Conservation (phyloP, 805 yeast species). For the Ogataea ramenticola region DNA sequence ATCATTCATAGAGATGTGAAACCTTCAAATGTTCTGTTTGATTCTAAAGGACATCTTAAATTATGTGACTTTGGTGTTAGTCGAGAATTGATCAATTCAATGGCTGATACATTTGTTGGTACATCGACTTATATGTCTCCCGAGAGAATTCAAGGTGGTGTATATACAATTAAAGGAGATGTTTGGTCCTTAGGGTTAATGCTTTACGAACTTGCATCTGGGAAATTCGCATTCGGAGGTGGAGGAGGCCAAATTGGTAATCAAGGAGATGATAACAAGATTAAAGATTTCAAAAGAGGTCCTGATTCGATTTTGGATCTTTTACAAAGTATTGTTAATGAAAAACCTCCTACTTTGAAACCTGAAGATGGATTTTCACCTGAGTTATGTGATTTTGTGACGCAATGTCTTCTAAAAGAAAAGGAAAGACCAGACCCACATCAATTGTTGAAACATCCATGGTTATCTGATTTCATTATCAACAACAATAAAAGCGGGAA, state of each 20-base stretch:
- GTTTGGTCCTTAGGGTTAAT: constrained; percentile 95
- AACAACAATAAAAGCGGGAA: constrained; percentile 29
- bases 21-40: constrained; percentile 88
- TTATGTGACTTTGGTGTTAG: constrained; percentile 96
- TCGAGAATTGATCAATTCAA: constrained; percentile 83
- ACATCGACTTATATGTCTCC: constrained; percentile 98
- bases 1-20: constrained; percentile 95
- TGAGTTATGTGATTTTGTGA: constrained; percentile 60
- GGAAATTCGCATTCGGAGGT: constrained; percentile 70
- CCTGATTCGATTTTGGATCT: constrained; percentile 89
- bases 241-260: constrained; percentile 28
- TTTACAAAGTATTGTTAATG: constrained; percentile 88
- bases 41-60: constrained; percentile 80
- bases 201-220: constrained; percentile 83
- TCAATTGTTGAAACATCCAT: constrained; percentile 45
- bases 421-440: constrained; percentile 69
- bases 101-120: constrained; percentile 97
- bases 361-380: constrained; percentile 37
- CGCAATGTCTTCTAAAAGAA: constrained; percentile 66
- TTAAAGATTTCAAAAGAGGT: constrained; percentile 15
- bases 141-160: constrained; percentile 92
- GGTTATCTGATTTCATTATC: constrained; percentile 20
- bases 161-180: constrained; percentile 91
- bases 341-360: constrained; percentile 70
- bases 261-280: constrained; percentile 8